A percentile compares a stretch with the other conserved stretches of the same genome.
phyloP scores from a whole-genome alignment of 331 rosid species.

The Cydonia oblonga region DNA sequence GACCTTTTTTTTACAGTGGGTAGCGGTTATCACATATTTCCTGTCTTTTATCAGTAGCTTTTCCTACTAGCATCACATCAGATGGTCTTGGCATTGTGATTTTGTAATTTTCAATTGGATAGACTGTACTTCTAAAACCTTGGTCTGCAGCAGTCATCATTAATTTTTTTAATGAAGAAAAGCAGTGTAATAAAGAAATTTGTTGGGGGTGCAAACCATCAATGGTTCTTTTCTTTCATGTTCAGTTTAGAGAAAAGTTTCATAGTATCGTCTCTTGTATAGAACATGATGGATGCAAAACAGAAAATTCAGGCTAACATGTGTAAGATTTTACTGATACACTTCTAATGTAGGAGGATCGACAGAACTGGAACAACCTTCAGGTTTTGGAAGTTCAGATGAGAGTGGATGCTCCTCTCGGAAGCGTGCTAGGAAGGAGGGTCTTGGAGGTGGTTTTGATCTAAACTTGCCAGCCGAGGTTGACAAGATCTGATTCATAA shows the following conservation, averaged over 20 bases:
- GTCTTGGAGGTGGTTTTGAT: conserved; percentile 56
- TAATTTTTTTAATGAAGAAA: background rate
- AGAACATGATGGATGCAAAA: conserved; percentile 27
- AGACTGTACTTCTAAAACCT: background rate
- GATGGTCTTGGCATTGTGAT: background rate
- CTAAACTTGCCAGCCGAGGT: conserved; percentile 88
- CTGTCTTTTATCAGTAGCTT: background rate
- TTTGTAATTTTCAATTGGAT: background rate
- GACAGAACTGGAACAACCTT: conserved; percentile 43
- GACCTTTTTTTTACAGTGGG: background rate
- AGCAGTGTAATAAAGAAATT: background rate
- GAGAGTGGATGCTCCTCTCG: conserved; percentile 61
- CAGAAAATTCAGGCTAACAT: conserved; percentile 19
- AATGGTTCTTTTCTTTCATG: background rate
- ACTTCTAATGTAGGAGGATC: conserved; percentile 56
- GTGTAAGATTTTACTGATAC: conserved; percentile 13
- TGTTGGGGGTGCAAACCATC: background rate
- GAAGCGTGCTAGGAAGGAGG: conserved; percentile 74
- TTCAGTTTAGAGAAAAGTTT: background rate
- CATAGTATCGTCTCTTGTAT: background rate
- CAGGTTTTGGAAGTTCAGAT: conserved; percentile 68
- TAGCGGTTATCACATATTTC: background rate
- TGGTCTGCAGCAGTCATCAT: background rate
- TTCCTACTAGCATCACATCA: background rate
- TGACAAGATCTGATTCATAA: conserved; percentile 64